Base-by-base conservation (phyloP, 2,329 filamentous ascomycete species). In the Diplodia scrobiculata region DNA sequence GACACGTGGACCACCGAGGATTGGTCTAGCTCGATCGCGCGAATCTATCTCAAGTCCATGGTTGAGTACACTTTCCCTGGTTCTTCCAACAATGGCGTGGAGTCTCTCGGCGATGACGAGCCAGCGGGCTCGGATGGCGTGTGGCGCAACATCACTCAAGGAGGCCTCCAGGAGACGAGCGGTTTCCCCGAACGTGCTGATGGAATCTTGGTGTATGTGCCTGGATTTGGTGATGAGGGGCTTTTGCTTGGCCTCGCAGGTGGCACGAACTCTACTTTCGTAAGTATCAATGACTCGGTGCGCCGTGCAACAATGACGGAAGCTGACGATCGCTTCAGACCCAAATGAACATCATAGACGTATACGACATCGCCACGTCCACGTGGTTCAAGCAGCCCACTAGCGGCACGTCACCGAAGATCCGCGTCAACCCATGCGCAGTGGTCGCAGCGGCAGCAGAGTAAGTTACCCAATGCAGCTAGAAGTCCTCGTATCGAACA, bases 181-280 rank as follows among this genome's bases (percentile, higher is more conserved):
- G 87, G 86, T 0, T 92, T 93, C 72, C 87, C 89, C 0, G 87
- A 91, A 73, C 82, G 90, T 60, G 90, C 90, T 1, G 90, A 93
- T 75, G 89, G 90, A 10, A 82, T 87, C 1, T 78, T 93, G 62
- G 83, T 91, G 0, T 92, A 90, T 72, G 83, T 96, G 0, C 92
- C 92, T 1, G 90, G 89, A 0, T 91, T 92, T 52, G 90, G 91
- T 2, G 79, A 84, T 17, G 81, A 92, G 71, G 92, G 92, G 0
- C 87, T 95, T 52, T 80, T 96, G 9, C 83, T 96, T 0, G 90
- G 89, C 2, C 79, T 96, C 0, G 91, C 90, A 6, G 92, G 92
- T 13, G 91, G 91, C 2, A 85, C 87, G 78, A 83, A 86, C 72
- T 78, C 81, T 29, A 85, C 87, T 25, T 92, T 91, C 71, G 87